Base-by-base conservation (phyloP, 371 early-diverging fungal species). In the Mortierella sp. region DNA sequence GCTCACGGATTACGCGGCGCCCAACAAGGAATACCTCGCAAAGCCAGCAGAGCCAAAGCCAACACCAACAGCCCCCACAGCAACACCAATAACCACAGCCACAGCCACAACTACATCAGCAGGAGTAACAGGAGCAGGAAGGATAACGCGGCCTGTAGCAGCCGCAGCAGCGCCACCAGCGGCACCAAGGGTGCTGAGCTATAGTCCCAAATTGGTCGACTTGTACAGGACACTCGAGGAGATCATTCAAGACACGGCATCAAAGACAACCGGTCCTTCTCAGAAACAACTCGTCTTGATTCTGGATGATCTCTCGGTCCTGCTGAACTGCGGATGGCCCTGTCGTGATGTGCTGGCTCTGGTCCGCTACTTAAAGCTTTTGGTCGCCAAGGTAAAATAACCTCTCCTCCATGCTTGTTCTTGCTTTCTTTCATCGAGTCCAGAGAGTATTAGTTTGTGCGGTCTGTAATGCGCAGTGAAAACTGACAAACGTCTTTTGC, bases 231-330 rank as follows among this genome's bases (percentile, higher is more conserved):
- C 53, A 4, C 77, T 86, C 24, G 82, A 82, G 37, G 78, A 75
- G n/a, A 54, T 82, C 37, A 76, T 87, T 67, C n/a, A 55, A n/a
- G 70, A 64, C n/a, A 73, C 67, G 0, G 76, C 73, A 4, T 73
- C 77, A 55, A 74, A 57, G 61, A 55, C 50, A 44, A 79, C 24
- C 19, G 44, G 50, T 0, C 21, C 50, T 28, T 61, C 59, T 34
- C 50, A 71, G 44, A 86, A 84, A 53, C 87, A 88, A 21, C 86
- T 91, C 13, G 85, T 91, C 31, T 71, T 95, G 57, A 89, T 95
- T 46, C 69, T 95, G 53, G 95, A 95, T 73, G 95, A 95, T 82
- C 82, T 93, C 5, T 91, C 91, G 28, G 90, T 90, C 0, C 81
- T 95, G 26, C 70, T 92, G 40, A 90, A 90, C 80, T 89, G 89